Conservation (phyloP, 169 alveolate genomes). For the Eimeria sp. region DNA sequence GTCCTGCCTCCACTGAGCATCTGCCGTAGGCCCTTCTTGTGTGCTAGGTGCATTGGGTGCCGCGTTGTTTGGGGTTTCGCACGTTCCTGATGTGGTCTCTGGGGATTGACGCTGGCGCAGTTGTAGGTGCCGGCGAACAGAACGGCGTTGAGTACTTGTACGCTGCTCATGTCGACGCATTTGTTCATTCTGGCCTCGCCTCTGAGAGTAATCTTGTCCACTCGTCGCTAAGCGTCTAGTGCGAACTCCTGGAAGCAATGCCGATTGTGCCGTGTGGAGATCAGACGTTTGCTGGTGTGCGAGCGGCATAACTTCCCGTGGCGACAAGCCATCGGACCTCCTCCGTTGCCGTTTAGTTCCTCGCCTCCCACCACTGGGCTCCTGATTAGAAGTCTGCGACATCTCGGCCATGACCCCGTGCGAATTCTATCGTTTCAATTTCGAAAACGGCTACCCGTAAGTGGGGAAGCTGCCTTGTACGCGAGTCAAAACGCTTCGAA, state of each 20-base stretch:
- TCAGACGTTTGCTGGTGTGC: constrained; percentile 13
- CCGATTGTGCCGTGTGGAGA: not conserved
- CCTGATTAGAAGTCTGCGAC: constrained; percentile 32
- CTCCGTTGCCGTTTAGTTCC: constrained; percentile 61
- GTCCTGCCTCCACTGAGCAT: not conserved
- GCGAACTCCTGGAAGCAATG: constrained; percentile 51
- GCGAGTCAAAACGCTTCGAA: not conserved
- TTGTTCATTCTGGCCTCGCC: constrained; percentile 16
- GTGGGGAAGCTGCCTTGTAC: not conserved
- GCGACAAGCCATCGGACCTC: constrained; percentile 58
- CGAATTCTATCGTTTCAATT: not conserved
- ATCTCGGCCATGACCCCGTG: not conserved
- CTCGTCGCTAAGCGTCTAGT: constrained; percentile 11
- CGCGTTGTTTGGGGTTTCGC: not conserved
- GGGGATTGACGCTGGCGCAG: constrained; percentile 50
- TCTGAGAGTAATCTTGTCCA: not conserved
- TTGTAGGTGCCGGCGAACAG: constrained; percentile 51
- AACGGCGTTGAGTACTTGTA: constrained; percentile 2
- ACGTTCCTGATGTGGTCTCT: not conserved
- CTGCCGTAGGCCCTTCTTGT: not conserved
- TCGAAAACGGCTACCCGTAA: not conserved
- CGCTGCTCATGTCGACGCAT: constrained; percentile 62
- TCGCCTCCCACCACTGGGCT: constrained; percentile 12
- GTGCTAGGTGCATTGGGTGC: constrained; percentile 1
- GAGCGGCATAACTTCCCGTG: constrained; percentile 29